phyloP scores from a whole-genome alignment of 225 moss, liverwort and hornwort genomes.

The Antitrichia curtipendula region DNA sequence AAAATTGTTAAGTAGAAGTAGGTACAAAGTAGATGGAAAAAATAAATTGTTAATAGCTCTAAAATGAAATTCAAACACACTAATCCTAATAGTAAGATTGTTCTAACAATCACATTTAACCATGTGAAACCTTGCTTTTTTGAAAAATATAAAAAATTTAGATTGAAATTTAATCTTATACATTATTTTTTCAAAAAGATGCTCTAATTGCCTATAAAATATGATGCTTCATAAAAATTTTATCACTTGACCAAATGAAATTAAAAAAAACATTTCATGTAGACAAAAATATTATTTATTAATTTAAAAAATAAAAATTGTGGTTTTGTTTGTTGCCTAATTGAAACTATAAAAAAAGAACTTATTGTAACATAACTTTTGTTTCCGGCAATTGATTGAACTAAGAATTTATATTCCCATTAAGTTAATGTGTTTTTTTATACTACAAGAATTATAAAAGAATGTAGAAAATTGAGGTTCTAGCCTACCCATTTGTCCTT shows the following conservation, averaged over 20 bases:
- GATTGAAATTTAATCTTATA: fast-evolving
- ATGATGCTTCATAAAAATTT: neutral
- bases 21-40: neutral
- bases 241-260: neutral
- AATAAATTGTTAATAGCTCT: fast-evolving
- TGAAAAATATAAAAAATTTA: neutral
- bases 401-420: neutral
- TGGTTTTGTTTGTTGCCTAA: fast-evolving
- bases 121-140: neutral
- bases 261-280: fast-evolving
- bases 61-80: neutral
- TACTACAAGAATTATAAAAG: too few species aligned
- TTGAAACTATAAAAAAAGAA: neutral
- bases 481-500: fast-evolving
- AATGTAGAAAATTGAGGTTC: neutral
- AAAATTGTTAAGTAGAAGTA: neutral
- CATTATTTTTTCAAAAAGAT: neutral
- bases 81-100: fast-evolving
- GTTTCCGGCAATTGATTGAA: fast-evolving
- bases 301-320: neutral
- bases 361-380: too few species aligned
- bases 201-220: fast-evolving
- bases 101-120: neutral
- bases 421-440: neutral
- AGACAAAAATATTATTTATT: neutral